Percentiles rank a stretch among this genome's conserved stretches.
Evolutionary conservation across 176 grass and related monocot genomes (phyloP).

Genomic region (Dactylis glomerata): DNA sequence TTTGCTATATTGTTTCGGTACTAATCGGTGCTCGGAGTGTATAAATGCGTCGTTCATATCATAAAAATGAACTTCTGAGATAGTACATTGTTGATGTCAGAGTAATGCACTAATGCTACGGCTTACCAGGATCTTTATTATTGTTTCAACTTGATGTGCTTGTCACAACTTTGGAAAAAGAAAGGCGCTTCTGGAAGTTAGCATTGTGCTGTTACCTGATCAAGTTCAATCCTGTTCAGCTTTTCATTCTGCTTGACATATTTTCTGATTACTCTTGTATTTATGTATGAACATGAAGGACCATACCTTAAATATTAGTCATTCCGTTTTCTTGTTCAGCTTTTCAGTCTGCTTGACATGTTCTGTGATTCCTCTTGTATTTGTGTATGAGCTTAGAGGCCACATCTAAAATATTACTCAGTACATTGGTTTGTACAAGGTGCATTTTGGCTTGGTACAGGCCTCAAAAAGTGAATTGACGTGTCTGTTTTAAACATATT

Average conservation of each 20-base stretch:
- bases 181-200: not conserved
- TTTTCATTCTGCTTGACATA: not conserved
- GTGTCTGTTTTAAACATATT: not conserved
- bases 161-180: not conserved
- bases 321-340: not conserved
- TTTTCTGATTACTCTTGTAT: constrained; percentile 5
- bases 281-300: not conserved
- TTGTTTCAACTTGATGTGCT: not conserved
- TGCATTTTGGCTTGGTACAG: not conserved
- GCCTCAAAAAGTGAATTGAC: not conserved
- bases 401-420: not conserved
- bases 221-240: not conserved
- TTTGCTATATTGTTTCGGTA: not conserved
- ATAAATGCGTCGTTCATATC: not conserved
- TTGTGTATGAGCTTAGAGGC: not conserved
- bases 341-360: not conserved
- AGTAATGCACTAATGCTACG: no score
- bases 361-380: not conserved
- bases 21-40: not conserved
- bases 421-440: not conserved
- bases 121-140: not conserved
- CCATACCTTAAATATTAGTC: not conserved
- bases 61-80: not conserved
- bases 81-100: not conserved
- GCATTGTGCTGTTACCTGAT: not conserved